Percentiles rank a stretch among this genome's conserved stretches.
phyloP scores from a whole-genome alignment of 208 protist species.

The Phytomonas sp. region DNA sequence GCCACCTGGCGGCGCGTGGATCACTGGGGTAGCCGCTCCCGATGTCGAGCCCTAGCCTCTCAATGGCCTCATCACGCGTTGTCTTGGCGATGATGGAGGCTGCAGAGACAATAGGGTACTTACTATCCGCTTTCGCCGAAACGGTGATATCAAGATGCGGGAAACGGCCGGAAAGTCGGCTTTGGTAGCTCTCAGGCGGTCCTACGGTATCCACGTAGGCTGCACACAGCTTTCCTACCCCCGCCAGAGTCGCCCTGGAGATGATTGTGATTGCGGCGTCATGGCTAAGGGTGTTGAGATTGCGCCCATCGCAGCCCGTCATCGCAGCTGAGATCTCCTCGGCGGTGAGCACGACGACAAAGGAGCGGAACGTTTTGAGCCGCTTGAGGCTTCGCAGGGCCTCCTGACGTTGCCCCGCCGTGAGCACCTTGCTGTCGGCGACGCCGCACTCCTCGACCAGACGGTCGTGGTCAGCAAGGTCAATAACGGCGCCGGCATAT shows the following conservation, averaged over 20 bases:
- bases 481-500: conserved; percentile 80
- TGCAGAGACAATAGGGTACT: conserved; percentile 87
- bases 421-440: conserved; percentile 85
- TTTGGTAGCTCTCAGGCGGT: conserved; percentile 72
- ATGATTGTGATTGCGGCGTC: conserved; percentile 81
- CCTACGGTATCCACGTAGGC: conserved; percentile 93
- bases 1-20: conserved; percentile 52
- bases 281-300: conserved; percentile 87
- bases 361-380: conserved; percentile 52
- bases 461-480: conserved; percentile 63
- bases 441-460: conserved; percentile 67
- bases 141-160: conserved; percentile 83
- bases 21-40: conserved; percentile 84
- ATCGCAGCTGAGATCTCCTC: conserved; percentile 72
- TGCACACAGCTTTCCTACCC: conserved; percentile 61
- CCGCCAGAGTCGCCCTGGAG: conserved; percentile 53
- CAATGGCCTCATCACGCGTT: conserved; percentile 52
- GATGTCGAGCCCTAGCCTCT: conserved; percentile 34
- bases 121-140: conserved; percentile 86
- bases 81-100: conserved; percentile 92
- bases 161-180: conserved; percentile 62
- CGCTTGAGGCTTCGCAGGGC: conserved; percentile 44
- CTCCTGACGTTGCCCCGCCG: conserved; percentile 37
- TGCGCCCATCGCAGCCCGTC: conserved; percentile 54
- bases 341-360: conserved; percentile 52